phyloP scores from a whole-genome alignment of 2,329 filamentous ascomycete species.

The Fusarium gaditjirri region DNA sequence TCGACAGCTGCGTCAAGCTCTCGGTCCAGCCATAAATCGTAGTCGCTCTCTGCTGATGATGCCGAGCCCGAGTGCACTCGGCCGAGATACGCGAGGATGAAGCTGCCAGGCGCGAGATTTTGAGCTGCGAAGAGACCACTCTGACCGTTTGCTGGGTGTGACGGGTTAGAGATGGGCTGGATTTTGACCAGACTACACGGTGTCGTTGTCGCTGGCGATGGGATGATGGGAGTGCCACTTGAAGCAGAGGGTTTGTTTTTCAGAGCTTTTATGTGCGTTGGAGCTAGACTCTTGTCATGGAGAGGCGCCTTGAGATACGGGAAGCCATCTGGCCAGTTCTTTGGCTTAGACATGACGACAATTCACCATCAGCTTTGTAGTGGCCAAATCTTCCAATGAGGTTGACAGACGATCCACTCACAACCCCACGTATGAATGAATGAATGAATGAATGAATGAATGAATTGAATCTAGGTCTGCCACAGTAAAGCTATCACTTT shows the following conservation, averaged over 20 bases:
- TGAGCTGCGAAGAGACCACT: slow-evolving; percentile 68
- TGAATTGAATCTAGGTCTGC: neutral
- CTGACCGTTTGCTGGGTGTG: slow-evolving; percentile 69
- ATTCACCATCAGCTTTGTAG: neutral
- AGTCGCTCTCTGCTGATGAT: slow-evolving; percentile 57
- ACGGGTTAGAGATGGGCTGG: slow-evolving; percentile 58
- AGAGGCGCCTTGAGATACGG: slow-evolving; percentile 63
- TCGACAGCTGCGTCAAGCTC: slow-evolving; percentile 69
- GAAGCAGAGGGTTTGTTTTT: slow-evolving; percentile 44
- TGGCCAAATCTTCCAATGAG: neutral
- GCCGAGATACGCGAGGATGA: slow-evolving; percentile 72
- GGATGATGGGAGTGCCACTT: slow-evolving; percentile 38
- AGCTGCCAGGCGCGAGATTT: slow-evolving; percentile 62
- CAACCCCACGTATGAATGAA: neutral
- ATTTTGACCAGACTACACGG: slow-evolving; percentile 65
- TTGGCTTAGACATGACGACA: slow-evolving; percentile 54
- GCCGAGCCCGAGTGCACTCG: slow-evolving; percentile 60
- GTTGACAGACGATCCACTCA: neutral
- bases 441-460: neutral
- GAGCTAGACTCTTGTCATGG: slow-evolving; percentile 58
- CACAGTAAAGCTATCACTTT: neutral
- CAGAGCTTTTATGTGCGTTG: slow-evolving; percentile 54
- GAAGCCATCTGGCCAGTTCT: slow-evolving; percentile 67
- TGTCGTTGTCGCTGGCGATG: slow-evolving; percentile 50
- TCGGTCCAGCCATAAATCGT: slow-evolving; percentile 72